Base-by-base conservation (phyloP, 2,329 filamentous ascomycete genomes). In the Elsinoe australis region DNA sequence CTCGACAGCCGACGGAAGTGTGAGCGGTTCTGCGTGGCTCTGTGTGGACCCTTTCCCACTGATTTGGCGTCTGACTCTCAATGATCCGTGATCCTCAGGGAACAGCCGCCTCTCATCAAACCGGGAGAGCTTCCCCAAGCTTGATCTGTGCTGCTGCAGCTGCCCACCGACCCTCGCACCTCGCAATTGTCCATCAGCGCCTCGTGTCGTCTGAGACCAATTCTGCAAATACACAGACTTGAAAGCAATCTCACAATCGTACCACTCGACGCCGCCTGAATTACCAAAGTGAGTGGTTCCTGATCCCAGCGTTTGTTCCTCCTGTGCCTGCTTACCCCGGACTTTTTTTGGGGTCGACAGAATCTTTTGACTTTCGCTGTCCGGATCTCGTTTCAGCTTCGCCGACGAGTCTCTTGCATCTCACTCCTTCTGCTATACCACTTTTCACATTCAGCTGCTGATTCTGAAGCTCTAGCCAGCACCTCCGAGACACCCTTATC, bases 291-390 rank as follows among this genome's bases (percentile, higher is more conserved):
- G 26, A 44, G 39, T 44, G 22, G 26, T 44, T 44, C 39, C 39
- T 44, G 39, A 32, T 5, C 18, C 22, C 12, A 24, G 17, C 36
- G 21, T 8, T 22, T 28, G 14, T 22, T 15, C 5, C 18, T 28
- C n/a, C 10, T 28, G 17, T 15, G 26, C 18, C n/a, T 32, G 10
- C 39, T 44, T 48, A 38, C 45, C 45, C 45, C 45, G 45, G 45
- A 48, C 45, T 48, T 48, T 48, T 48, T 38, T 48, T 48, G 45
- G 45, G 45, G 45, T 48, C 45, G 31, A 48, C 45, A 36, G 45
- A 38, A 29, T 48, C 33, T 39, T 38, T 39, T 26, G 44, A 26
- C 45, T 39, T 31, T 38, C 45, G 45, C 45, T 39, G 45, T 39
- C 45, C 45, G 45, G 45, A 32, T 48, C 14, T 38, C 45, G 45